Evolutionary conservation across 306 rosid species (phyloP).

Genomic region (Datisca glomerata): DNA sequence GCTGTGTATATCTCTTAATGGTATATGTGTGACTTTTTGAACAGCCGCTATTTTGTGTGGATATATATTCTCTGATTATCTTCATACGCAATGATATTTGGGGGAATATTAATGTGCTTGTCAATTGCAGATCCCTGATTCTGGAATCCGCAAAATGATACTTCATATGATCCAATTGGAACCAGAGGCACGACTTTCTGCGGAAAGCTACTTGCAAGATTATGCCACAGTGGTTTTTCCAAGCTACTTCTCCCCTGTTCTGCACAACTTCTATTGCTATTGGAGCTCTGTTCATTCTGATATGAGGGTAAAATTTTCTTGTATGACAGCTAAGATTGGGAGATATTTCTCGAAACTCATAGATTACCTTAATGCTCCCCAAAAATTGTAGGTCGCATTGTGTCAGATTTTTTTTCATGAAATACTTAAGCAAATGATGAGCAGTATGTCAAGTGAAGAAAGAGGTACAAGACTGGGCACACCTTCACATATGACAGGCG

Average conservation of each 20-base stretch:
- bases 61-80: neutral
- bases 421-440: constrained; percentile 87
- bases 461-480: constrained; percentile 18
- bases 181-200: constrained; percentile 79
- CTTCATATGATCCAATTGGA: constrained; percentile 93
- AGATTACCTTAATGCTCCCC: constrained; percentile 12
- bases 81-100: constrained; percentile 5
- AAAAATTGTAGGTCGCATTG: constrained; percentile 48
- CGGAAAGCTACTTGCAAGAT: constrained; percentile 75
- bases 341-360: constrained; percentile 14
- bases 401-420: constrained; percentile 86
- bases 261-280: constrained; percentile 87
- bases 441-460: constrained; percentile 34
- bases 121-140: constrained; percentile 78
- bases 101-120: constrained; percentile 9
- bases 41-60: constrained; percentile 1
- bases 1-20: neutral
- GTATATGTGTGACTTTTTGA: constrained; percentile 6
- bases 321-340: constrained; percentile 1
- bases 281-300: constrained; percentile 89
- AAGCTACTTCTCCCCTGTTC: constrained; percentile 71
- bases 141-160: constrained; percentile 85
- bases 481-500: constrained; percentile 22
- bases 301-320: constrained; percentile 57
- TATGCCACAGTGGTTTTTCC: constrained; percentile 74